Evolutionary conservation across 805 yeast species (phyloP).

Genomic region (Schizosaccharomyces cryophilus): DNA sequence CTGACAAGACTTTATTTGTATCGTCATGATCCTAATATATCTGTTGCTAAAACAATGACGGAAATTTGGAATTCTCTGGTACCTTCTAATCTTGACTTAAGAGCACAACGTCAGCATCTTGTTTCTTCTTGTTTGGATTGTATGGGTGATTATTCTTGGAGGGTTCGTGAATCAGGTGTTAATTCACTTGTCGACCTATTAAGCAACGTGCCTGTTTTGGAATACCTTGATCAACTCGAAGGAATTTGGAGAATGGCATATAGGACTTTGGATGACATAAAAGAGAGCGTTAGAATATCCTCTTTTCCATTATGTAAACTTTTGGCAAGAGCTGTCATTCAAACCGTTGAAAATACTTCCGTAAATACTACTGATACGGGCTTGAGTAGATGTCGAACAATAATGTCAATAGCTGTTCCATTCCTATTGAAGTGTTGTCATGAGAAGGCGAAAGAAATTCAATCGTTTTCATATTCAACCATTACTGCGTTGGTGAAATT

Average conservation of each 20-base stretch:
- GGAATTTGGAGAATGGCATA: constrained; percentile 73
- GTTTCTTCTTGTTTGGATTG: constrained; percentile 36
- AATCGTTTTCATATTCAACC: constrained; percentile 38
- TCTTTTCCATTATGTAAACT: constrained; percentile 45
- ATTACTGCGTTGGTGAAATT: constrained; percentile 45
- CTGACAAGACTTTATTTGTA: constrained; percentile 69
- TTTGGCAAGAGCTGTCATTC: constrained; percentile 36
- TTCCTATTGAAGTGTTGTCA: constrained; percentile 50
- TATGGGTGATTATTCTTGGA: constrained; percentile 73
- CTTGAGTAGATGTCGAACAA: constrained; percentile 9
- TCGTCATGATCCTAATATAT: constrained; percentile 55
- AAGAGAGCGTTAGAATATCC: constrained; percentile 71
- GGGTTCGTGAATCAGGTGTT: constrained; percentile 72
- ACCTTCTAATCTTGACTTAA: constrained; percentile 27
- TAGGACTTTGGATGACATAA: constrained; percentile 77
- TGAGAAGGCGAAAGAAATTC: constrained; percentile 69
- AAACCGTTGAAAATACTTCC: constrained; percentile 25
- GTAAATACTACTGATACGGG: constrained; percentile 22
- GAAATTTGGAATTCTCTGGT: constrained; percentile 66
- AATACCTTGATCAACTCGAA: constrained; percentile 25
- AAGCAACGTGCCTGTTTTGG: constrained; percentile 30
- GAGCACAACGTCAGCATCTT: constrained; percentile 31
- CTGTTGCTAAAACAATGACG: constrained; percentile 62
- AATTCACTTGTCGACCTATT: constrained; percentile 45
- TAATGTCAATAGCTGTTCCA: constrained; percentile 41